Conservation (phyloP, 345 rosid genomes). For the Alliaria petiolata region DNA sequence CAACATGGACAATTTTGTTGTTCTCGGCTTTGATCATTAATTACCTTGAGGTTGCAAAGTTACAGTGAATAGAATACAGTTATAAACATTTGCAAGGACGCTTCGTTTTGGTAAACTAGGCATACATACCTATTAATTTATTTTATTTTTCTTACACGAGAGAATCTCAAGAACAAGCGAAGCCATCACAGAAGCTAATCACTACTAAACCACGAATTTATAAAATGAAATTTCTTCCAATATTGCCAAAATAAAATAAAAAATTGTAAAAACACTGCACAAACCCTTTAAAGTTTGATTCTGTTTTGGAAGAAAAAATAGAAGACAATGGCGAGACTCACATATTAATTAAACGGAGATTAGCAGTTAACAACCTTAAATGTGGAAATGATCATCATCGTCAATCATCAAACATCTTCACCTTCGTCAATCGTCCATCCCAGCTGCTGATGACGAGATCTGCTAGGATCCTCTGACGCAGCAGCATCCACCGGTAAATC, state of each 20-base stretch:
- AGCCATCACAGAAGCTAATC: background rate
- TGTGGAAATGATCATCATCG: conserved; percentile 1
- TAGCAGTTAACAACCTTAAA: conserved; percentile 18
- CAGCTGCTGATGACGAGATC: conserved; percentile 13
- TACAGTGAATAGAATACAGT: too few relatives aligned
- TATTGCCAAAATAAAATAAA: background rate
- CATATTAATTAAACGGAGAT: background rate
- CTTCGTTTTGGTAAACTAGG: too few relatives aligned
- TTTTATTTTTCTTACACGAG: too few relatives aligned
- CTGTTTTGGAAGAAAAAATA: background rate
- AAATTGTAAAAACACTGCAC: background rate
- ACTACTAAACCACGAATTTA: background rate
- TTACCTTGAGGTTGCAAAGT: too few relatives aligned
- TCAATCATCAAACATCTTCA: conserved; percentile 12
- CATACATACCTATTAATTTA: too few relatives aligned
- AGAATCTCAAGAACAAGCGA: too few relatives aligned
- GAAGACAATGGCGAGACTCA: background rate
- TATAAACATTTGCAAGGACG: too few relatives aligned
- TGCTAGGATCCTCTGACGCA: conserved; percentile 7
- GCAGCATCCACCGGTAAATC: conserved; percentile 8
- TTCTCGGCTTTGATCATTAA: too few relatives aligned
- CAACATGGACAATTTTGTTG: too few relatives aligned
- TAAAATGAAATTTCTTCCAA: background rate
- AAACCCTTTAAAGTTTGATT: background rate
- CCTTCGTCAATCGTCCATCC: conserved; percentile 24